These are phyloP conservation scores for Nymphaea colorata DNA, from an alignment of 164 flowering plant genomes.

Conservation along the genomic window DNA sequence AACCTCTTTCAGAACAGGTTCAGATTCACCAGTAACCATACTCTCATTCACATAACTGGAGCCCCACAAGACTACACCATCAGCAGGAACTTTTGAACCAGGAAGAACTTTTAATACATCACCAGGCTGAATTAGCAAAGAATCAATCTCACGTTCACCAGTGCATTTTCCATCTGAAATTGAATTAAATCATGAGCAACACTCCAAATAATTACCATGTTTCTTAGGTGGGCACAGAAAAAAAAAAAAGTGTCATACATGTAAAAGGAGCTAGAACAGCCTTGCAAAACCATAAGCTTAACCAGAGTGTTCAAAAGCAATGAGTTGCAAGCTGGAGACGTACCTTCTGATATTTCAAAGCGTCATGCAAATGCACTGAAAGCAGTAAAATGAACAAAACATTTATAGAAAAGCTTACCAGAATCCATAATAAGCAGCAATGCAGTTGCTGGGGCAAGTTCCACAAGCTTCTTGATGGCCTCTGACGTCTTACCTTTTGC, in stretches of 20 bases:
- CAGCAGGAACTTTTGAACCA: slow-evolving; percentile 88
- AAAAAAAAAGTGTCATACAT: slow-evolving; percentile 41
- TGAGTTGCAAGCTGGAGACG: too few species aligned
- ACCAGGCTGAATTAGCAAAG: slow-evolving; percentile 86
- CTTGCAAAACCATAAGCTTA: slow-evolving; percentile 48
- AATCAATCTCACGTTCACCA: slow-evolving; percentile 82
- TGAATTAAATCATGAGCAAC: slow-evolving; percentile 18
- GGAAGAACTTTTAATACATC: slow-evolving; percentile 84
- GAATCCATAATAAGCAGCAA: slow-evolving; percentile 14
- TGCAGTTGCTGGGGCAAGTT: slow-evolving; percentile 69
- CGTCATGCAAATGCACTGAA: not conserved
- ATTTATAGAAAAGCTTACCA: slow-evolving; percentile 69
- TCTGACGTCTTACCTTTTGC: slow-evolving; percentile 98
- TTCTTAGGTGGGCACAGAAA: too few species aligned
- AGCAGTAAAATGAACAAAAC: slow-evolving; percentile 86
- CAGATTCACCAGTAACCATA: slow-evolving; percentile 98
- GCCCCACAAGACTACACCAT: slow-evolving; percentile 87
- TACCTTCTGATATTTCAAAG: too few species aligned
- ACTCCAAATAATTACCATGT: not conserved
- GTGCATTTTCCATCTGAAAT: slow-evolving; percentile 51
- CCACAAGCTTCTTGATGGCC: slow-evolving; percentile 92
- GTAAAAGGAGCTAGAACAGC: slow-evolving; percentile 85
- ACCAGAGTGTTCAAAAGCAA: too few species aligned
- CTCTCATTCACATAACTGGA: slow-evolving; percentile 93
- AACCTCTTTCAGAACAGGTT: slow-evolving; percentile 61